Percentiles rank a stretch among this genome's conserved stretches.
Evolutionary conservation across 331 rosid species (phyloP).

Genomic region (Cydonia oblonga): DNA sequence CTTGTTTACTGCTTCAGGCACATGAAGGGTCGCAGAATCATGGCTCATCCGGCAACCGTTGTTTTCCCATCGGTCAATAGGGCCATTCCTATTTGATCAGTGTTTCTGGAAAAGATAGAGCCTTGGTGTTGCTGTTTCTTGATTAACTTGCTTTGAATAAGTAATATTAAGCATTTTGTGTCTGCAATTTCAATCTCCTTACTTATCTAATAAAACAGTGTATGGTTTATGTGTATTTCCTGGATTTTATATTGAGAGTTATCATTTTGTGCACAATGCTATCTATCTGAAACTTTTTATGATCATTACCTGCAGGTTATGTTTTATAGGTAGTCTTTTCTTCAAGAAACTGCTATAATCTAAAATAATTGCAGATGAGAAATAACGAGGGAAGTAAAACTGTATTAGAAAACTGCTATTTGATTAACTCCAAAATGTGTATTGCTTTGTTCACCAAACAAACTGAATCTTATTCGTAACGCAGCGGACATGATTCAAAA

Average conservation of each 20-base stretch:
- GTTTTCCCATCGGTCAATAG: slow-evolving; percentile 49
- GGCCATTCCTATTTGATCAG: slow-evolving; percentile 39
- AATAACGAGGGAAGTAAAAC: too few species aligned
- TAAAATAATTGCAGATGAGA: too few species aligned
- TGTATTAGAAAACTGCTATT: too few species aligned
- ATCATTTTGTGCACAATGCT: not conserved
- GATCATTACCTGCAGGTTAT: too few species aligned
- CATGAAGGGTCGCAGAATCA: slow-evolving; percentile 67
- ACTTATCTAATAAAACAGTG: not conserved
- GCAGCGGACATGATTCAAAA: too few species aligned
- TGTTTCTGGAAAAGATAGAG: too few species aligned
- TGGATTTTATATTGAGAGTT: not conserved
- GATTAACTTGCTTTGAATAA: not conserved
- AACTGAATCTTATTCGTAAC: too few species aligned
- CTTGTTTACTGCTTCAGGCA: slow-evolving; percentile 47
- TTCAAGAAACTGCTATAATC: too few species aligned
- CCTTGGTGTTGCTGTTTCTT: not conserved
- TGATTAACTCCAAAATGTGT: too few species aligned
- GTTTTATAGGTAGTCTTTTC: too few species aligned
- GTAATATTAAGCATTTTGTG: too few species aligned
- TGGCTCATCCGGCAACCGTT: slow-evolving; percentile 65
- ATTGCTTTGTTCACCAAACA: too few species aligned
- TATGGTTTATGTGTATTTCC: not conserved
- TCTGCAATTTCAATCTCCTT: not conserved
- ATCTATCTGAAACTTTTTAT: not conserved